Evolutionary conservation across 202 grass and related monocot species (phyloP).

Genomic region (Zoysia matrella): DNA sequence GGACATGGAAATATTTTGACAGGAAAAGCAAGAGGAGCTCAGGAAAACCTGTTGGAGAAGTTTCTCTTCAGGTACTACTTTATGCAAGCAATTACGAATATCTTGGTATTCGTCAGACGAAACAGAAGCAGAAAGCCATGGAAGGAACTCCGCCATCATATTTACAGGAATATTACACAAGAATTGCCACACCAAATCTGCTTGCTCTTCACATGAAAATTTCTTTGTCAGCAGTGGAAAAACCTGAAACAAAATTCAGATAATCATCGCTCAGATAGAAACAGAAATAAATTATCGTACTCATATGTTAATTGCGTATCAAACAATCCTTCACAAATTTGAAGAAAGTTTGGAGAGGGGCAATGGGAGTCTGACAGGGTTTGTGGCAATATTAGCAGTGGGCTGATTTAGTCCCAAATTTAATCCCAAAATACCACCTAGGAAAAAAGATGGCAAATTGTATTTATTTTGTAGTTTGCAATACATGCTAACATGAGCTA

Average conservation of each 20-base stretch:
- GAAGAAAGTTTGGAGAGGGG: neutral
- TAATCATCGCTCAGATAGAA: slow-evolving; percentile 36
- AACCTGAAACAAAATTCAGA: slow-evolving; percentile 73
- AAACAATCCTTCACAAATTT: neutral
- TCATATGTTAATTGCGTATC: slow-evolving; percentile 25
- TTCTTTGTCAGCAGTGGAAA: slow-evolving; percentile 87
- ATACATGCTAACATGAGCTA: slow-evolving; percentile 6
- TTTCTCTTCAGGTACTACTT: slow-evolving; percentile 84
- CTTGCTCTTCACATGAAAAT: slow-evolving; percentile 88
- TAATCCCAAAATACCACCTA: neutral
- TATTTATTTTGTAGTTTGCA: neutral
- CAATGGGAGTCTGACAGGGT: neutral
- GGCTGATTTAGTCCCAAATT: neutral
- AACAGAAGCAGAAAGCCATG: slow-evolving; percentile 76
- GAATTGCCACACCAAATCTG: slow-evolving; percentile 96
- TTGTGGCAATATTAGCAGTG: neutral
- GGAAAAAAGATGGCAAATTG: neutral
- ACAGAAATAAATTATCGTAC: slow-evolving; percentile 19
- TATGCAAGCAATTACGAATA: slow-evolving; percentile 71
- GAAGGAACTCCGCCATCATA: slow-evolving; percentile 87
- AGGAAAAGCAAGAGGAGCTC: slow-evolving; percentile 25
- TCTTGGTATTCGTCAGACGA: slow-evolving; percentile 79
- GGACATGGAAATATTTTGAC: slow-evolving; percentile 31
- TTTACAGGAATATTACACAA: slow-evolving; percentile 84
- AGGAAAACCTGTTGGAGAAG: slow-evolving; percentile 83